A percentile compares a stretch with the other conserved stretches of the same genome.
These are phyloP conservation scores for Talaromyces sp. DNA, from an alignment of 2,329 filamentous ascomycete genomes.

Conservation along the genomic window DNA sequence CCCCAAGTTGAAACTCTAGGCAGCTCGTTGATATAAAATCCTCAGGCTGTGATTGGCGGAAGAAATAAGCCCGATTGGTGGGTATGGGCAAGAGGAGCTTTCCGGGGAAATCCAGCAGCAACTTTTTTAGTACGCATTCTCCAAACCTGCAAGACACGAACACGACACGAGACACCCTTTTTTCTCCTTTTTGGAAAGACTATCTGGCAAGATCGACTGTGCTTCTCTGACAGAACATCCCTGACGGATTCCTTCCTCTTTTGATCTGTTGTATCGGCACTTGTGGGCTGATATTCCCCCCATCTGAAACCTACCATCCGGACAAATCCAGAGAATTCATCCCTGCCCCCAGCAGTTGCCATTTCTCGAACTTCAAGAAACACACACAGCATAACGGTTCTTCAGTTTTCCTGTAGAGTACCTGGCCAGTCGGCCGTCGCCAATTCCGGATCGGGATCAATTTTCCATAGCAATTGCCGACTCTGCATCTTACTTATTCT, in stretches of 20 bases:
- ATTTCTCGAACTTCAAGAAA: neutral
- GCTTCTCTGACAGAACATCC: slow-evolving; percentile 1
- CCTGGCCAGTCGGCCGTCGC: neutral
- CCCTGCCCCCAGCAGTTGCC: neutral
- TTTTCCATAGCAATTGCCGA: slow-evolving; percentile 1
- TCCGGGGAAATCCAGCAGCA: slow-evolving; percentile 9
- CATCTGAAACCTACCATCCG: neutral
- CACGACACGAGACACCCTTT: neutral
- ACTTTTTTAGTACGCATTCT: neutral
- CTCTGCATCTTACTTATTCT: neutral
- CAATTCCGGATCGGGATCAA: neutral
- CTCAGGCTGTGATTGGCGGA: slow-evolving; percentile 10
- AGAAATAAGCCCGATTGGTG: slow-evolving; percentile 17
- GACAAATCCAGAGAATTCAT: neutral
- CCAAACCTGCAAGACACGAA: neutral
- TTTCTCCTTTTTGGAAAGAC: neutral
- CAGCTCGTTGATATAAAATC: neutral
- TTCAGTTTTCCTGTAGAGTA: neutral
- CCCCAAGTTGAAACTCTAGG: neutral
- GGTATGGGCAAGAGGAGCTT: slow-evolving; percentile 3
- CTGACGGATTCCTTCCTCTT: neutral
- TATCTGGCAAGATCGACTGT: neutral
- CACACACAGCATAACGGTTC: neutral
- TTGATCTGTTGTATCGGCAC: neutral
- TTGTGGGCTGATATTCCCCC: neutral